Conservation (phyloP, 2,329 filamentous ascomycete genomes). For the Blastomyces parvus region DNA sequence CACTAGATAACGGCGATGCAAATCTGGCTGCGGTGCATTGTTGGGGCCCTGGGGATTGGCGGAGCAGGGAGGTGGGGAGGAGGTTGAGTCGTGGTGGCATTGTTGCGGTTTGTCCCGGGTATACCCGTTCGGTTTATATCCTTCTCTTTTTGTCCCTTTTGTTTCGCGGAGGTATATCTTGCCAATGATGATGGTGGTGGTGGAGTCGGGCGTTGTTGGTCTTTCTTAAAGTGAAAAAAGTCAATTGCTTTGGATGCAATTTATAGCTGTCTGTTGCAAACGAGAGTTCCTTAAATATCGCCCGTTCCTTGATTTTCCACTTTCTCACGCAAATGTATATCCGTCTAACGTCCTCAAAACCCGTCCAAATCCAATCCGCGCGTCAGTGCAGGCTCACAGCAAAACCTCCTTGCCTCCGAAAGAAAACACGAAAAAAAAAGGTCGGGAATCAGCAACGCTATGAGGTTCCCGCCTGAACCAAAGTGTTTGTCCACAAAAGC, state of each 20-base stretch:
- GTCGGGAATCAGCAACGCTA: background rate
- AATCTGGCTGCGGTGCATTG: slow-evolving; percentile 19
- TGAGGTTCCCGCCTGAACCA: background rate
- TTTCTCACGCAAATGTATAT: background rate
- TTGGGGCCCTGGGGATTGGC: slow-evolving; percentile 25
- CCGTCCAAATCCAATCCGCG: background rate
- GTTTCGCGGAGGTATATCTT: background rate
- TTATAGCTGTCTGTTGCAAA: background rate
- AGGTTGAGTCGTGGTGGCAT: slow-evolving; percentile 49
- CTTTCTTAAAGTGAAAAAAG: background rate
- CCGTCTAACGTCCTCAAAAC: background rate
- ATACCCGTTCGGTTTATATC: background rate
- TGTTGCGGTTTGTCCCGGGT: slow-evolving; percentile 13
- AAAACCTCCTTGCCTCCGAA: background rate
- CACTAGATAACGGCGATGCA: slow-evolving; percentile 18
- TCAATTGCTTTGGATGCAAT: background rate
- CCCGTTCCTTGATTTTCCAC: too few relatives aligned
- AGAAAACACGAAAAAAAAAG: background rate
- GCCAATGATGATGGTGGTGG: background rate
- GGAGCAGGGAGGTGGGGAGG: slow-evolving; percentile 24
- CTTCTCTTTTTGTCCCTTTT: background rate
- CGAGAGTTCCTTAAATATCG: background rate
- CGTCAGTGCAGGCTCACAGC: background rate
- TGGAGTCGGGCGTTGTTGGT: background rate
- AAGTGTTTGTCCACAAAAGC: background rate